A percentile compares a stretch with the other conserved stretches of the same genome.
Evolutionary conservation across 164 flowering plant genomes (phyloP).

Genomic region (Chimonanthus praecox): DNA sequence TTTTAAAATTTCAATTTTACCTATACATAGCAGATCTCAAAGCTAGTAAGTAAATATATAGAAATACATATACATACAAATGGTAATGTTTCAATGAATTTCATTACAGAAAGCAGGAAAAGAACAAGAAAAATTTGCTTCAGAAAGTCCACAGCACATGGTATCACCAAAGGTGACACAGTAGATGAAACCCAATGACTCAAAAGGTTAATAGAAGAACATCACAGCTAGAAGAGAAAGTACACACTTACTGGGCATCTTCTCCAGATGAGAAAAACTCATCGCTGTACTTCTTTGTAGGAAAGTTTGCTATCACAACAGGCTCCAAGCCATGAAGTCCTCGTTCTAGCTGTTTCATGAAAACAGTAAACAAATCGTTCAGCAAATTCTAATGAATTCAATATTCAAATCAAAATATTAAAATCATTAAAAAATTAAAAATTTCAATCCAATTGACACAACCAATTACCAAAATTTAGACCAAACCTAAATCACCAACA

Average conservation of each 20-base stretch:
- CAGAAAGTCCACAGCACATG: neutral
- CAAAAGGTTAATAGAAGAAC: neutral
- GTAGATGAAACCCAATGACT: neutral
- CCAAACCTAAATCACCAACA: no score
- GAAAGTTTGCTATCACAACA: conserved; percentile 62
- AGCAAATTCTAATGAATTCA: neutral
- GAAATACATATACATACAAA: no score
- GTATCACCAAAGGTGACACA: neutral
- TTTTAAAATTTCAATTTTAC: no score
- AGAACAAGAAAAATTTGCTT: neutral
- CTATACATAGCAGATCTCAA: no score
- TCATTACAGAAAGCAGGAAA: neutral
- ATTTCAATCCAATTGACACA: no score
- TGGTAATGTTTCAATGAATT: no score
- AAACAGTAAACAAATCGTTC: neutral
- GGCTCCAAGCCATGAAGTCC: conserved; percentile 85
- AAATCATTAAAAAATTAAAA: no score
- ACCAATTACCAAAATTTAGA: no score
- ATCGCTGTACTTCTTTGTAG: conserved; percentile 67
- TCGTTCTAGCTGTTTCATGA: conserved; percentile 58
- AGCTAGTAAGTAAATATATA: no score
- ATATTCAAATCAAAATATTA: neutral
- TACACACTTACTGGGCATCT: conserved; percentile 62
- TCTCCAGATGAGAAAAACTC: conserved; percentile 46
- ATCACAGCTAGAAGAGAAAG: neutral